Evolutionary conservation across 2,329 filamentous ascomycete genomes (phyloP), one percentile per base, ranked within the genome.

Genomic region (Fusarium sp.): DNA sequence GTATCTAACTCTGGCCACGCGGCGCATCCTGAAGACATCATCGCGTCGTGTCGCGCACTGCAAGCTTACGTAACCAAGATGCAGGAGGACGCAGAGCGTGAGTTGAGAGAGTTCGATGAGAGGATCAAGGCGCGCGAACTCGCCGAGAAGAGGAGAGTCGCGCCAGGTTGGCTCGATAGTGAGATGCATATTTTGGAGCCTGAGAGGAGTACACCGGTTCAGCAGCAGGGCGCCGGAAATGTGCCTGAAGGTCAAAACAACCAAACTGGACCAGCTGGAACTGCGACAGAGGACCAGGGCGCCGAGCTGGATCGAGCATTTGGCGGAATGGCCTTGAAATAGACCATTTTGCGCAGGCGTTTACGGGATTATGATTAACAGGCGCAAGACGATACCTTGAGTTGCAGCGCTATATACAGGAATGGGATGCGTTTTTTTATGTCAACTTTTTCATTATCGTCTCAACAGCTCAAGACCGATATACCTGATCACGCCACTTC

Each of bases 1-100:
- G 84, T 92, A 54, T 95, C 94, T 4, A 83, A 86, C 13, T 91
- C 93, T 0, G 93, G 92, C 31, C 92, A 95, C 77, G 90, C 94
- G 45, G 94, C 95, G 7, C 93, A 97, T 72, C 94, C 96, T 1
- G 90, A 94, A 73, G 91, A 95, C 72, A 97, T 99, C 75, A 86
- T 95, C 20, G 87, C 90, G 15, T 94, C 93, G 24, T 98, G 95
- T 81, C 87, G 88, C 66, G 90, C 92, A 9, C 86, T 99, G 42
- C 90, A 92, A 72, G 86, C 88, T 2, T 93, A 98, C 79, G 84
- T 99, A 14, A 82, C 88, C 26, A 88, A 89, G 70, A 85, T 93
- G 69, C 87, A 91, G 69, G 84, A 86, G 4, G 90, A 93, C 36
- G 92, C 92, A 3, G 87, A 91, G 66, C 82, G 84, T 36, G 88